Base-by-base conservation (phyloP, 805 yeast genomes). In the Wickerhamomyces tratensis region DNA sequence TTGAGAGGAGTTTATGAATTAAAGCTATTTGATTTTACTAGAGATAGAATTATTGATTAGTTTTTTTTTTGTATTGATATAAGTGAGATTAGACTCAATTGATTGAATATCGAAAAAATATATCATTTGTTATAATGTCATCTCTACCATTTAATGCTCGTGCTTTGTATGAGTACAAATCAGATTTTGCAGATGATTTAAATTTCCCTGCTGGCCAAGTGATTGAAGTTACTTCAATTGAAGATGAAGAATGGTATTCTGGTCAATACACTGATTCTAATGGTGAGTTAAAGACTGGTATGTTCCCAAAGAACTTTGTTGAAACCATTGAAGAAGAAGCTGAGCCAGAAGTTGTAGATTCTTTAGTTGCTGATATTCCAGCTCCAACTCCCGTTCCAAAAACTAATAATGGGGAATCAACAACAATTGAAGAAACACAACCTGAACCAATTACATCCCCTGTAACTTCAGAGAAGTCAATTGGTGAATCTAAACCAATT, bases 231-330 rank as follows among this genome's bases (percentile, higher is more conserved):
- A 77, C 81, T 6, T 77, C 76, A 35, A 69, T 86, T 41, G 96
- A 87, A 51, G 97, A 91, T 59, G 95, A 80, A 7, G 96, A 89
- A 48, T 93, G 98, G 98, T 83, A 76, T 56, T 67, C 74, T 35
- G 98, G 98, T 4, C 64, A 69, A 5, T 83, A 74, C 52, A 54
- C 53, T 4, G 73, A 65, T 46, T 34, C 44, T 1, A 36, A 43
- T 15, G 86, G 86, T 6, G 54, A 48, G 9, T 37, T 50, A 26
- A 62, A 64, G 38, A 62, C 74, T 20, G 98, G 98, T 7, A 80
- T 89, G 66, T 93, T 93, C 53, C 98, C 98, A 5, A 77, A 74
- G 57, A 79, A 77, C 55, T 91, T 86, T 65, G 98, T 91, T 6
- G 76, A 76, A 40, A 25, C 13, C 7, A 13, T 8, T n/a, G 20